Evolutionary conservation across 2,329 filamentous ascomycete species (phyloP), one percentile per base, ranked within the genome.

Genomic region (Cordyceps javanica): DNA sequence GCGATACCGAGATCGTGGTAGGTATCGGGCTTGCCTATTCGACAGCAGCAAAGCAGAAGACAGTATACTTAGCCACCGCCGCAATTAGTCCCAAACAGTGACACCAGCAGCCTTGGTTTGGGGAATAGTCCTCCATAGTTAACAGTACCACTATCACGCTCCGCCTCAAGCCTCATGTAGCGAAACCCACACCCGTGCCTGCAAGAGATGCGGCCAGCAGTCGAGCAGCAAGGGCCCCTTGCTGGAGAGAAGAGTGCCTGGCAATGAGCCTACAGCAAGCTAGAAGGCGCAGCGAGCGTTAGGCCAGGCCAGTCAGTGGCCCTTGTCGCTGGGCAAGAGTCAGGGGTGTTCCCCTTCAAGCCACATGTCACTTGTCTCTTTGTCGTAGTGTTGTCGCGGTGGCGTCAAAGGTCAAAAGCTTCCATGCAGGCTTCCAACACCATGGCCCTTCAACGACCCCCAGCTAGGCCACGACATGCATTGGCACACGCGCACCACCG

Each of bases 401-500:
- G 52, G 52, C 52, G 52, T 28, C 30, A 23, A 55, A 32, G 39
- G 13, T n/a, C n/a, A 19, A 57, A 57, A 57, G 30, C 55, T 57
- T 57, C 55, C 39, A 57, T 57, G 39, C 39, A 57, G 28, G 48
- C 46, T 57, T 57, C 55, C 16, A 57, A 14, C n/a, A 21, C 36
- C 36, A 11, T 38, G 41, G 21, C 32, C 46, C 34, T 26, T 34
- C 19, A 36, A 25, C 23, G 26, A 46, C 13, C 25, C 42, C 53
- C 21, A 34, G 36, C n/a, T n/a, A 28, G 44, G 16, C 23, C 32
- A 10, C 34, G 23, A 52, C 34, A 41, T 19, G 19, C 38, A 41
- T 41, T 41, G 38, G 38, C 51, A 55, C 38, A 45, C 26, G 38
- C 16, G 16, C 30, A 55, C 14, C 54, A 36, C 42, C 44, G 46